Evolutionary conservation across 2,329 filamentous ascomycete species (phyloP).

Genomic region (Aureobasidium sp.): DNA sequence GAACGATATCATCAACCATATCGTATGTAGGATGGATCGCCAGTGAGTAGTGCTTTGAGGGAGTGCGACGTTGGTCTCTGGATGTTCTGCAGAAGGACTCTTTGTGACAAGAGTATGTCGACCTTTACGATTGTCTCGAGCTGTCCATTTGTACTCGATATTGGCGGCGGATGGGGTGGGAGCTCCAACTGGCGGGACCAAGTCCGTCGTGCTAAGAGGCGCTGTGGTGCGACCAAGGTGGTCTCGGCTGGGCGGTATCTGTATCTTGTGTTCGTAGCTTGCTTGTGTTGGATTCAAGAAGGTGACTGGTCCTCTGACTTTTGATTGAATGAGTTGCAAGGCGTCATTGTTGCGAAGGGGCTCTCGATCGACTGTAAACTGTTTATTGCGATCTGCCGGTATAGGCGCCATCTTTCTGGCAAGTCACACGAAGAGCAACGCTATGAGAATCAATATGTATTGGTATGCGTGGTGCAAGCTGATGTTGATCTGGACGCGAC

Average conservation of each 20-base stretch:
- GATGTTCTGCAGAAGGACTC: conserved; percentile 15
- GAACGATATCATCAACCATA: conserved; percentile 42
- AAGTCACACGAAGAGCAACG: background rate
- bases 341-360: conserved; percentile 21
- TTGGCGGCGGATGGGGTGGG: conserved; percentile 7
- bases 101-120: conserved; percentile 32
- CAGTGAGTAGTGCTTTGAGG: conserved; percentile 30
- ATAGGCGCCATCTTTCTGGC: background rate
- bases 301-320: conserved; percentile 33
- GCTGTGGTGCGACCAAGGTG: background rate
- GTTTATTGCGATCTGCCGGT: conserved; percentile 21
- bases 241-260: background rate
- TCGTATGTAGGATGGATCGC: conserved; percentile 27
- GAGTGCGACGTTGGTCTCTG: conserved; percentile 21
- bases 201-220: background rate
- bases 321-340: conserved; percentile 22
- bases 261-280: conserved; percentile 21
- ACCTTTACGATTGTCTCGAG: conserved; percentile 38
- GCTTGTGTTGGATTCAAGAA: conserved; percentile 46
- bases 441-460: background rate
- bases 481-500: background rate
- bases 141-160: conserved; percentile 32
- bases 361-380: conserved; percentile 23
- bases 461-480: background rate
- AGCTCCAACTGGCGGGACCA: background rate